Conservation (phyloP, 2,329 filamentous ascomycete genomes). For the Apiospora rasikravindrae region DNA sequence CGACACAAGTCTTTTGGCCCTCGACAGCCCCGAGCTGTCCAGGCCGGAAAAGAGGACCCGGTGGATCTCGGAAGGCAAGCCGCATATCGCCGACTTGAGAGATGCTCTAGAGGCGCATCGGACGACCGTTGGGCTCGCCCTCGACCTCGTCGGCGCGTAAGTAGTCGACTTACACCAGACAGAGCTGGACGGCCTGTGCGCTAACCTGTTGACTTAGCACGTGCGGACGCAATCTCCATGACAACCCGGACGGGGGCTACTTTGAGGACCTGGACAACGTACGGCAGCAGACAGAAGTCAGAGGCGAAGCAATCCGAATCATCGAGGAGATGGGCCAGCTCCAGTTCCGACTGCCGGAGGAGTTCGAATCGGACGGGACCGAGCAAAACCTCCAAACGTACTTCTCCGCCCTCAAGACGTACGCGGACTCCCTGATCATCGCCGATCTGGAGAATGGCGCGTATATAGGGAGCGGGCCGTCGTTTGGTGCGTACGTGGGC, state of each 20-base stretch:
- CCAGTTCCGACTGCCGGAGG: slow-evolving; percentile 38
- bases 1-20: slow-evolving; percentile 38
- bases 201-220: slow-evolving; percentile 23
- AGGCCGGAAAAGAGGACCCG: slow-evolving; percentile 43
- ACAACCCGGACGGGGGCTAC: slow-evolving; percentile 20
- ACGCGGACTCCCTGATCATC: slow-evolving; percentile 46
- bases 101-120: slow-evolving; percentile 46
- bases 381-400: slow-evolving; percentile 72
- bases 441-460: slow-evolving; percentile 27
- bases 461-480: slow-evolving; percentile 34
- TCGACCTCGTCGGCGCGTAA: slow-evolving; percentile 48
- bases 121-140: slow-evolving; percentile 43
- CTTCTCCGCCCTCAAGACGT: slow-evolving; percentile 72
- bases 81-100: slow-evolving; percentile 39
- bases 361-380: slow-evolving; percentile 68
- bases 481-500: slow-evolving; percentile 36
- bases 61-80: slow-evolving; percentile 43
- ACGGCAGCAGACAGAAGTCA: slow-evolving; percentile 29
- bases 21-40: slow-evolving; percentile 39
- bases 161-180: slow-evolving; percentile 29
- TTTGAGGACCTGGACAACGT: slow-evolving; percentile 19
- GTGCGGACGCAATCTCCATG: slow-evolving; percentile 23
- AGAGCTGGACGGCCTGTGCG: background rate
- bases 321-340: slow-evolving; percentile 42
- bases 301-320: slow-evolving; percentile 40